These are phyloP conservation scores for Draba incana DNA, from an alignment of 345 rosid genomes.

Conservation along the genomic window DNA sequence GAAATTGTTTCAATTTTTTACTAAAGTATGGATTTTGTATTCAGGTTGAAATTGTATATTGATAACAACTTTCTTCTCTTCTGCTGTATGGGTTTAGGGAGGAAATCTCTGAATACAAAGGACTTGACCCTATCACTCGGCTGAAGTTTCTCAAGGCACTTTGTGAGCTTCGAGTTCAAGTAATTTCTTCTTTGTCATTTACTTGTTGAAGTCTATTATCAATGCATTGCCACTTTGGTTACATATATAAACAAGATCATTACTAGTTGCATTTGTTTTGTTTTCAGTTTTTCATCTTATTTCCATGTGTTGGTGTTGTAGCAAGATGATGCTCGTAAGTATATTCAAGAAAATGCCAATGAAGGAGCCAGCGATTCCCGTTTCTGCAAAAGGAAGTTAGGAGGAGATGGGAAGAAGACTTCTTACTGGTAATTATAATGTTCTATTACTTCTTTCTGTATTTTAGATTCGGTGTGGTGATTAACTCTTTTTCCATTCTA, in stretches of 20 bases:
- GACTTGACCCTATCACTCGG: constrained; percentile 64
- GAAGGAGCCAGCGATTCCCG: constrained; percentile 49
- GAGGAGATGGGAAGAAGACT: constrained; percentile 60
- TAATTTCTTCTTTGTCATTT: constrained; percentile 37
- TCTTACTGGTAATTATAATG: constrained; percentile 67
- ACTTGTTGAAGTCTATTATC: constrained; percentile 21
- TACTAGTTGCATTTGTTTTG: constrained; percentile 28
- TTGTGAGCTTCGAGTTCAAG: constrained; percentile 82
- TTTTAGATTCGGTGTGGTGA: constrained; percentile 29
- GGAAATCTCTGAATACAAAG: constrained; percentile 64
- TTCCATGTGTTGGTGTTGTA: constrained; percentile 41
- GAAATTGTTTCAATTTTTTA: constrained; percentile 4
- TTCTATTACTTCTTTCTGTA: constrained; percentile 22
- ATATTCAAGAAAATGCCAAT: constrained; percentile 58
- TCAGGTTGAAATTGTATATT: constrained; percentile 1
- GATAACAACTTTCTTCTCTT: constrained; percentile 26
- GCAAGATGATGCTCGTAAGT: constrained; percentile 71
- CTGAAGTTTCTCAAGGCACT: constrained; percentile 73
- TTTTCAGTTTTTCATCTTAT: constrained; percentile 3
- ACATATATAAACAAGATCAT: constrained; percentile 5
- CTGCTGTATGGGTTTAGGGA: constrained; percentile 50
- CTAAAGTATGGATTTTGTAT: neutral
- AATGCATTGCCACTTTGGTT: constrained; percentile 11
- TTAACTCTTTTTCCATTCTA: constrained; percentile 29
- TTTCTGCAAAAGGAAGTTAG: constrained; percentile 72